Percentiles rank a stretch among this genome's conserved stretches.
Evolutionary conservation across 768 basidiomycete species (phyloP).

Genomic region (Pleurotus giganteus): DNA sequence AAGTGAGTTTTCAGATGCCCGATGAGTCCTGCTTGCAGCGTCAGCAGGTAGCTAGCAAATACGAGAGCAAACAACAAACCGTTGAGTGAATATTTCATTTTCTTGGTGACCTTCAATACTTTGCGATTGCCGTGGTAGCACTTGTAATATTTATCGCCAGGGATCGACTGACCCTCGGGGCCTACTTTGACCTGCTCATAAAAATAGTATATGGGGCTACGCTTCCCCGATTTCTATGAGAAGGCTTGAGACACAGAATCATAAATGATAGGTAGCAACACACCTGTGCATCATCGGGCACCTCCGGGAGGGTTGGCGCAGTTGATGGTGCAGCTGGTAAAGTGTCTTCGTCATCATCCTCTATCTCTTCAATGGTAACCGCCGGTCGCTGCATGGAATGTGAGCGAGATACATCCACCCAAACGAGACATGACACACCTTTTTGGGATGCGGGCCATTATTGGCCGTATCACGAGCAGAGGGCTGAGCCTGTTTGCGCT

Average conservation of each 20-base stretch:
- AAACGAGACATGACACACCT: neutral
- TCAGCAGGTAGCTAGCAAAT: neutral
- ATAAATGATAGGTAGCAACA: neutral
- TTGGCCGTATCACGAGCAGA: too few relatives aligned
- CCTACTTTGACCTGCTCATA: conserved; percentile 12
- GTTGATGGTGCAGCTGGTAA: too few relatives aligned
- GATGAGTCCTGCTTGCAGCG: neutral
- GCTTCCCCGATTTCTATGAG: neutral
- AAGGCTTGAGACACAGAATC: neutral
- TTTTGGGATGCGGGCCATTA: neutral
- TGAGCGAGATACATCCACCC: neutral
- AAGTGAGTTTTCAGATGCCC: neutral
- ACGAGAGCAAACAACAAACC: conserved; percentile 10
- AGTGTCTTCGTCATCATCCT: neutral
- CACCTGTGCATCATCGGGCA: neutral
- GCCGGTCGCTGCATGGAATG: neutral
- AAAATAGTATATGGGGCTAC: conserved; percentile 15
- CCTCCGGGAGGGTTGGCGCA: too few relatives aligned
- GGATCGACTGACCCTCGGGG: neutral
- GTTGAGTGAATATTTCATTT: conserved; percentile 18
- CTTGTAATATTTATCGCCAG: conserved; percentile 18
- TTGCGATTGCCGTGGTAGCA: conserved; percentile 20
- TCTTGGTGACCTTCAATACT: conserved; percentile 15
- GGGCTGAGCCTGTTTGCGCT: too few relatives aligned
- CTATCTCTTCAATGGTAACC: neutral